These are phyloP conservation scores for Pseudogymnoascus pannorum DNA, from an alignment of 2,329 filamentous ascomycete genomes.

Conservation along the genomic window DNA sequence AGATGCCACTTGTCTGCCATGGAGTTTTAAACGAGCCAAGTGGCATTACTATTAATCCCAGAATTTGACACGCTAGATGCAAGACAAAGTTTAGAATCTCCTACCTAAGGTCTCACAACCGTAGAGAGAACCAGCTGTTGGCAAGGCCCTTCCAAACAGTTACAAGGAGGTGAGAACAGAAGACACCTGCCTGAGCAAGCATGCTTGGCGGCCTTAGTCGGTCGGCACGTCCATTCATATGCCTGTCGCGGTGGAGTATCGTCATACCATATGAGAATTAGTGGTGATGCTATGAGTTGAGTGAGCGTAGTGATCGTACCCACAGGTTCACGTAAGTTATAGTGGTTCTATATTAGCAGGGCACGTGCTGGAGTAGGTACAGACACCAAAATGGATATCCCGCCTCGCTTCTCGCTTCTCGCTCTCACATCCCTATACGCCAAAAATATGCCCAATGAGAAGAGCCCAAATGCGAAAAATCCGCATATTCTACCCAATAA, in stretches of 20 bases:
- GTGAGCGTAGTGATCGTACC: not conserved
- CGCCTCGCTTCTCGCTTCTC: not conserved
- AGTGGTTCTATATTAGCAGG: not conserved
- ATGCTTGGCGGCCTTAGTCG: not conserved
- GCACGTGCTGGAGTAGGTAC: not conserved
- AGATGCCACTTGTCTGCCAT: not conserved
- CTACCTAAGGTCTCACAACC: not conserved
- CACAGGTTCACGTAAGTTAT: not conserved
- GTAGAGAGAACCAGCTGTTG: too few relatives aligned
- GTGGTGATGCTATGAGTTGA: not conserved
- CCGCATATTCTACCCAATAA: not conserved
- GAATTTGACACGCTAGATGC: not conserved
- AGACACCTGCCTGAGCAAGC: not conserved
- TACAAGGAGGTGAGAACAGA: not conserved
- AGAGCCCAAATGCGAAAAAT: not conserved
- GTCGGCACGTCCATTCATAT: not conserved
- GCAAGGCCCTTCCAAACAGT: not conserved
- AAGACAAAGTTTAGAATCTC: not conserved
- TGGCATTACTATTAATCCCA: not conserved
- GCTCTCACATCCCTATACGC: not conserved
- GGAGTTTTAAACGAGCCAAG: not conserved
- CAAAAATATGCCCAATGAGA: slow-evolving; percentile 5
- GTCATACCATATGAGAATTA: not conserved
- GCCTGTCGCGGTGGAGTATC: not conserved
- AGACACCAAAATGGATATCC: not conserved